These are phyloP conservation scores for Fusarium palustre DNA, from an alignment of 2,329 filamentous ascomycete species.

Conservation along the genomic window DNA sequence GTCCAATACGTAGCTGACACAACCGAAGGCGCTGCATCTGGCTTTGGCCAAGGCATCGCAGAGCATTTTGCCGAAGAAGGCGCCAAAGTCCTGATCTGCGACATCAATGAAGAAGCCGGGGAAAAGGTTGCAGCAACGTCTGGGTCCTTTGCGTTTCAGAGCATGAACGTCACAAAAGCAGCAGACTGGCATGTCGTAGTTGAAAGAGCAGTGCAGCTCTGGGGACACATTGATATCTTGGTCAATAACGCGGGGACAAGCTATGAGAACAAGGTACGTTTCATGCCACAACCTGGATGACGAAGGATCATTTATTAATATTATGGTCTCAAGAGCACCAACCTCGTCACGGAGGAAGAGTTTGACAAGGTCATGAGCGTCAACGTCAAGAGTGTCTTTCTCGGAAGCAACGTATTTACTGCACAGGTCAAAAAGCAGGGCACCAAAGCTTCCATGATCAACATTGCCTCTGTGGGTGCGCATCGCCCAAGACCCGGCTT, in stretches of 20 bases:
- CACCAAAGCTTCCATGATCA: slow-evolving; percentile 19
- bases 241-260: slow-evolving; percentile 23
- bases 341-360: slow-evolving; percentile 9
- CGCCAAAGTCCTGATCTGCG: slow-evolving; percentile 11
- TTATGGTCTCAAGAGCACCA: slow-evolving; percentile 2
- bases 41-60: slow-evolving; percentile 30
- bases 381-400: slow-evolving; percentile 12
- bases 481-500: slow-evolving; percentile 68
- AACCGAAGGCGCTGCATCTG: slow-evolving; percentile 5
- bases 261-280: slow-evolving; percentile 7
- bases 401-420: slow-evolving; percentile 13
- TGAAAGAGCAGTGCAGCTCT: not conserved
- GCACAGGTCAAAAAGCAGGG: slow-evolving; percentile 8
- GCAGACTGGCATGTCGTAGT: slow-evolving; percentile 5
- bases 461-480: slow-evolving; percentile 19
- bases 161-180: slow-evolving; percentile 12
- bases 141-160: not conserved
- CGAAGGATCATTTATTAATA: rapidly evolving
- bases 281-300: rapidly evolving
- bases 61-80: slow-evolving; percentile 17
- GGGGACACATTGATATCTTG: slow-evolving; percentile 14
- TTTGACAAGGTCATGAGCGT: slow-evolving; percentile 21
- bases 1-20: not conserved
- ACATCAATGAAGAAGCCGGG: not conserved
- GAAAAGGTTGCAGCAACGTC: not conserved